Evolutionary conservation across 78 protist species (phyloP).

Genomic region (Planoprotostelium fungivorum): DNA sequence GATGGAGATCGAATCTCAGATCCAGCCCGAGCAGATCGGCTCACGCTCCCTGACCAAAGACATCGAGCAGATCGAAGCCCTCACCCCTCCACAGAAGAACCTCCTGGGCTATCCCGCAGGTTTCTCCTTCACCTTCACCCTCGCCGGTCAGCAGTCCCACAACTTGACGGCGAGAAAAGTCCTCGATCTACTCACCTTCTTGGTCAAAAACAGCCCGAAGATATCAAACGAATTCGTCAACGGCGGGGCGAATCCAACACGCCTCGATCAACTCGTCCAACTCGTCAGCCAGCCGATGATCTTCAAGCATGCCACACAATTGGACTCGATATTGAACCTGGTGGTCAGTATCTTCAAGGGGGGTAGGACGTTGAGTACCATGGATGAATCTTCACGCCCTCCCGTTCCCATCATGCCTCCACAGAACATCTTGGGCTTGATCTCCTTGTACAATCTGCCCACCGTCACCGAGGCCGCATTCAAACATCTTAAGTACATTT

Average conservation of each 20-base stretch:
- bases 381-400: no score
- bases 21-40: neutral
- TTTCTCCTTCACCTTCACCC: neutral
- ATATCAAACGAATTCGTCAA: neutral
- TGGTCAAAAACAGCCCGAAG: neutral
- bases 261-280: neutral
- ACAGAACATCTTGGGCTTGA: no score
- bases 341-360: neutral
- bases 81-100: neutral
- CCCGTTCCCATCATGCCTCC: no score
- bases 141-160: neutral
- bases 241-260: neutral
- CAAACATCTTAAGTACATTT: no score
- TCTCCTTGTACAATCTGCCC: no score
- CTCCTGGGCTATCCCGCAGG: neutral
- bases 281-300: no score
- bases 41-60: neutral
- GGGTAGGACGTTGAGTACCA: no score
- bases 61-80: neutral
- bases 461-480: no score
- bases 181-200: neutral
- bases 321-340: neutral
- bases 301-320: no score
- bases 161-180: neutral
- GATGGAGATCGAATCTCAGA: neutral